A percentile compares a stretch with the other conserved stretches of the same genome.
Evolutionary conservation across 768 basidiomycete genomes (phyloP).

Genomic region (Brasilioporus rufonigricans): DNA sequence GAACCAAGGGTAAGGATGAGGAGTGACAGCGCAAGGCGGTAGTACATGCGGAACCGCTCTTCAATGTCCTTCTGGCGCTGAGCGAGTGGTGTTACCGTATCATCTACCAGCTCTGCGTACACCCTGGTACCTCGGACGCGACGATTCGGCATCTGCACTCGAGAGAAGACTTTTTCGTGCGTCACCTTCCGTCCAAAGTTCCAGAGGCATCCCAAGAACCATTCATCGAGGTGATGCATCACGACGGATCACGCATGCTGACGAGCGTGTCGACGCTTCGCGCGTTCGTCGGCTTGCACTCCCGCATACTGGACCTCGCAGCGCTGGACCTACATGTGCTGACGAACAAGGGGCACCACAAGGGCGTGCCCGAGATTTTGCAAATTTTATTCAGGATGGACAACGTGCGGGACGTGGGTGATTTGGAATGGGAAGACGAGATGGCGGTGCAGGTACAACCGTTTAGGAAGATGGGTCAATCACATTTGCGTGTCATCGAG

Average conservation of each 20-base stretch:
- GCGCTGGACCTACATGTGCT: constrained; percentile 88
- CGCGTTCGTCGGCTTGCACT: constrained; percentile 78
- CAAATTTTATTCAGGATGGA: constrained; percentile 76
- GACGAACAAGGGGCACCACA: constrained; percentile 72
- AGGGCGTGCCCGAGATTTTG: constrained; percentile 70
- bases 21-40: no score
- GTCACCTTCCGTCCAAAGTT: constrained; percentile 73
- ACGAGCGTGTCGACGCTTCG: constrained; percentile 68
- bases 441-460: constrained; percentile 41
- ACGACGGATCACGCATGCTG: constrained; percentile 64
- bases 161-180: constrained; percentile 83
- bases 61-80: constrained; percentile 64
- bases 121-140: constrained; percentile 76
- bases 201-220: constrained; percentile 50
- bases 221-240: constrained; percentile 58
- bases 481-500: constrained; percentile 83
- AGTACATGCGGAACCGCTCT: no score
- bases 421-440: constrained; percentile 39
- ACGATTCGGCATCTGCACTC: constrained; percentile 85
- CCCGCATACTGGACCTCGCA: constrained; percentile 80
- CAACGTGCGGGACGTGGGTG: constrained; percentile 41
- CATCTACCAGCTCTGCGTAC: constrained; percentile 86
- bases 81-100: constrained; percentile 86
- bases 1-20: no score
- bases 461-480: constrained; percentile 76